Evolutionary conservation across 495 filamentous ascomycete species (phyloP).

Genomic region (Trichoderma virens): DNA sequence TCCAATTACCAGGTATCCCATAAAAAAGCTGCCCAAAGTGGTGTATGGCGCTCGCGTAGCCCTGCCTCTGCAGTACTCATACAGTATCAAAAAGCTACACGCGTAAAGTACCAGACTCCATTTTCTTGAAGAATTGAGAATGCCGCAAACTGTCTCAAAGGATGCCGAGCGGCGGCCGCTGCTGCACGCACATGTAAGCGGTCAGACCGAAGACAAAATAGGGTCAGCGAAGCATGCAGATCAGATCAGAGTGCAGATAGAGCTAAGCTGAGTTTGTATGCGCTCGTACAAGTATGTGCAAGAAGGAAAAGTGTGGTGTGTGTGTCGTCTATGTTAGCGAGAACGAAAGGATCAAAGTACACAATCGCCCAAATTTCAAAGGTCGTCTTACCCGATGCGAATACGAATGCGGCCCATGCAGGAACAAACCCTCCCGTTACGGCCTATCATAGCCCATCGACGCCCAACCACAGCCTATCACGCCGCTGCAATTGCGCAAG

Average conservation of each 20-base stretch:
- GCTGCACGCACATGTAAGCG: background rate
- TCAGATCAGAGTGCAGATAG: too few species aligned
- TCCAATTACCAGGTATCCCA: background rate
- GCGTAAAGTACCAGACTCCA: background rate
- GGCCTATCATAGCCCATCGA: background rate
- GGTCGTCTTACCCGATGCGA: constrained; percentile 9
- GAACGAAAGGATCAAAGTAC: background rate
- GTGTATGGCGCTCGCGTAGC: background rate
- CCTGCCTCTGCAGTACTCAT: background rate
- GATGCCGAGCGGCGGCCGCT: background rate
- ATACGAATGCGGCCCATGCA: constrained; percentile 17
- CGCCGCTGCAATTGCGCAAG: background rate
- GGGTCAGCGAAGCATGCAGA: background rate
- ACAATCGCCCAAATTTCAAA: background rate
- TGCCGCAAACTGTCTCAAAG: constrained; percentile 8
- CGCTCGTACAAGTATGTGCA: background rate
- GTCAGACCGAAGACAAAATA: background rate
- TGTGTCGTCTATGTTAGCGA: too few species aligned
- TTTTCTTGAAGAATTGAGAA: background rate
- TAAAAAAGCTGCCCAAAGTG: background rate
- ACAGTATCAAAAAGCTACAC: background rate
- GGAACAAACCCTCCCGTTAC: background rate
- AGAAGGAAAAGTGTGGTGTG: background rate
- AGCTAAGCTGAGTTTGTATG: background rate
- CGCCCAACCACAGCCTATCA: background rate